Percentiles rank a stretch among this genome's conserved stretches.
Conservation (phyloP, 495 filamentous ascomycete genomes). For the Pseudevernia furfuracea region DNA sequence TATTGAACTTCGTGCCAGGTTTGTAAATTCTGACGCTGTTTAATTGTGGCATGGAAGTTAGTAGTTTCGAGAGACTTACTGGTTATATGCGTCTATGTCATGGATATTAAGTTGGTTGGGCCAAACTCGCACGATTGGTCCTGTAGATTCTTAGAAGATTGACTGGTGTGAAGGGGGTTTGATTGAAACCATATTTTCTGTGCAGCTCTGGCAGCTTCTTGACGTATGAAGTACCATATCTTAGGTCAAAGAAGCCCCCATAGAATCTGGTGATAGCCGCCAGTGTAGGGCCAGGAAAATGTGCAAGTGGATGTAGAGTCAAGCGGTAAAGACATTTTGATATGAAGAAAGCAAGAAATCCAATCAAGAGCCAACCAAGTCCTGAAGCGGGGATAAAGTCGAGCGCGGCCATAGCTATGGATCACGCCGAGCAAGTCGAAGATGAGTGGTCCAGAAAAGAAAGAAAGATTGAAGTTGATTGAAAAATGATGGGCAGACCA, state of each 20-base stretch:
- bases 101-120: neutral
- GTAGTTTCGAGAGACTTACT: neutral
- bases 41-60: neutral
- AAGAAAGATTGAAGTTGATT: neutral
- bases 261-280: neutral
- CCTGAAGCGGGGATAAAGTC: neutral
- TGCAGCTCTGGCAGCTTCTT: slow-evolving; percentile 4
- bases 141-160: neutral
- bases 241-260: neutral
- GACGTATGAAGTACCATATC: neutral
- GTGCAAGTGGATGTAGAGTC: neutral
- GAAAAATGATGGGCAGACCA: neutral
- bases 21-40: neutral
- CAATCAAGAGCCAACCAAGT: neutral
- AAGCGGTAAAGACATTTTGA: slow-evolving; percentile 1
- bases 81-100: neutral
- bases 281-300: neutral
- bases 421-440: neutral
- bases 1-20: neutral
- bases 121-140: neutral
- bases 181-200: neutral
- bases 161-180: neutral
- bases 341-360: neutral
- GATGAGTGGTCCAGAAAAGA: neutral
- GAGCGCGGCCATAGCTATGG: neutral